A percentile compares a stretch with the other conserved stretches of the same genome.
Conservation (phyloP, 441 rosid genomes). For the Bocquillonia castaneifolia region DNA sequence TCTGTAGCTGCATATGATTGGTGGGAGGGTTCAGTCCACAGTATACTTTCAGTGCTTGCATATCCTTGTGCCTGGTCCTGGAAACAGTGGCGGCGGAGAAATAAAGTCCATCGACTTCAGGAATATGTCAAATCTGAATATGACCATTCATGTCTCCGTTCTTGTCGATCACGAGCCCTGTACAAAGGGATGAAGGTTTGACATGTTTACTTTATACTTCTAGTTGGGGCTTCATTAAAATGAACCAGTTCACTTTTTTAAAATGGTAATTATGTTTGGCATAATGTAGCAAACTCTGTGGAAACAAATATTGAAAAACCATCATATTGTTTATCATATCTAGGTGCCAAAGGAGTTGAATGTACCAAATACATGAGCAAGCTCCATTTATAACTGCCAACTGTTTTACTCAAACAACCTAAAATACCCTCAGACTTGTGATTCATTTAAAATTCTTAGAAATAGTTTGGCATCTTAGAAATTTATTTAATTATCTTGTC, state of each 20-base stretch:
- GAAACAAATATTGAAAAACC: too few relatives aligned
- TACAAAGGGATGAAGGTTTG: slow-evolving; percentile 98
- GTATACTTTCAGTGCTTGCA: slow-evolving; percentile 84
- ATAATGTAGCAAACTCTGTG: not conserved
- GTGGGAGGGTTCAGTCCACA: slow-evolving; percentile 98
- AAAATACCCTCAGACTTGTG: not conserved
- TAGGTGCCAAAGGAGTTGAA: not conserved
- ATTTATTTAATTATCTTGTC: not conserved
- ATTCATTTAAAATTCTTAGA: not conserved
- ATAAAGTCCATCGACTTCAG: slow-evolving; percentile 81
- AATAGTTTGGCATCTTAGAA: not conserved
- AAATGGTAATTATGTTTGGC: not conserved
- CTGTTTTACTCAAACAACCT: not conserved
- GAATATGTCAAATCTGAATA: slow-evolving; percentile 94
- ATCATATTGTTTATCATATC: too few relatives aligned
- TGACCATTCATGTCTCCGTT: slow-evolving; percentile 97
- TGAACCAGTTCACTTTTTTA: not conserved
- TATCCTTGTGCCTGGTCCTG: slow-evolving; percentile 98
- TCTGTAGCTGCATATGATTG: slow-evolving; percentile 96
- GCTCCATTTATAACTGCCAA: not conserved
- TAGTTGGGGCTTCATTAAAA: slow-evolving; percentile 5
- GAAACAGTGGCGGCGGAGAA: slow-evolving; percentile 94
- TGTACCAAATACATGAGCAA: too few relatives aligned
- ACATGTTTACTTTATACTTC: slow-evolving; percentile 17
- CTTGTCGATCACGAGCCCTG: slow-evolving; percentile 96